Conservation (phyloP, 1,284 basidiomycete species). For the Trichosporon ovoides region DNA sequence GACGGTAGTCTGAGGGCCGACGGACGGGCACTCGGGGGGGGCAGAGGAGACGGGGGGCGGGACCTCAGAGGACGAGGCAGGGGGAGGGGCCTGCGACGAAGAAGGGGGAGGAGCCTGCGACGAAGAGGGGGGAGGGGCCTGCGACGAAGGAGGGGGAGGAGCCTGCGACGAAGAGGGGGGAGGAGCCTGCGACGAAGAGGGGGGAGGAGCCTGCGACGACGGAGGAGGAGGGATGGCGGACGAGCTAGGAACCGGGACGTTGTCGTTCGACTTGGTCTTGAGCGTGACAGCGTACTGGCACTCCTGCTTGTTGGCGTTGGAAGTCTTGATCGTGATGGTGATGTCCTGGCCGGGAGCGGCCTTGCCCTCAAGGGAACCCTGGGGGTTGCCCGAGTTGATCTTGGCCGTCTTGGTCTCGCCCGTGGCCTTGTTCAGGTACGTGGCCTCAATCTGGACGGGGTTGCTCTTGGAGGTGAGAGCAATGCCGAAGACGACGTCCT, state of each 20-base stretch:
- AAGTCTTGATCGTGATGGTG: constrained; percentile 4
- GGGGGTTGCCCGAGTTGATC: constrained; percentile 4
- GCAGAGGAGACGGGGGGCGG: no score
- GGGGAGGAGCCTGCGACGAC: neutral
- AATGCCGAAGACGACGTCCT: constrained; percentile 2
- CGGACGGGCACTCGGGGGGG: neutral
- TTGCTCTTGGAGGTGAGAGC: constrained; percentile 8
- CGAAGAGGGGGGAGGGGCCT: neutral
- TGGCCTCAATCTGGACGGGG: constrained; percentile 1
- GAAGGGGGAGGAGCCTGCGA: neutral
- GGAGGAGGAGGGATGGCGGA: neutral
- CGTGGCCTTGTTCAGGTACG: constrained; percentile 5
- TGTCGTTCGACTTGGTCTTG: neutral
- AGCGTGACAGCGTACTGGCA: constrained; percentile 9
- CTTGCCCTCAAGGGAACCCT: neutral
- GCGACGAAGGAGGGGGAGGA: neutral
- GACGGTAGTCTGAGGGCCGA: neutral
- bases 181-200: neutral
- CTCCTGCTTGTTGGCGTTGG: constrained; percentile 1
- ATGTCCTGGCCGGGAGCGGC: neutral
- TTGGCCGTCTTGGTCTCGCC: neutral
- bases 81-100: neutral
- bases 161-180: neutral
- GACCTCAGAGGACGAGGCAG: no score
- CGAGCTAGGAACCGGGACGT: neutral